Base-by-base conservation (phyloP, 306 rosid genomes). In the Rubus parviflorus region DNA sequence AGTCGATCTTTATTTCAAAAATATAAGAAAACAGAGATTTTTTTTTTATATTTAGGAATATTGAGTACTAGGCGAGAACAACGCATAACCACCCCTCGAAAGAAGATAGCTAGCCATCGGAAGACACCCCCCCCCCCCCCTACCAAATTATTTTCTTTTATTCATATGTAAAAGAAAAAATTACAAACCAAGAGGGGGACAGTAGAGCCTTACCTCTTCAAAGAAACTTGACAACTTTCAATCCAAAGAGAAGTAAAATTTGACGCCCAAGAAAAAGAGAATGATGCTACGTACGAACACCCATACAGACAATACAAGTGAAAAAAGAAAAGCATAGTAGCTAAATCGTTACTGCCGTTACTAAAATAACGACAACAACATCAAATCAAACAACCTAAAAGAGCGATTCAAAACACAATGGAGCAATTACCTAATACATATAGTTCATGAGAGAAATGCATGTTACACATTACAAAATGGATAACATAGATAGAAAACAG, bases 101-200 rank as follows among this genome's bases (percentile, higher is more conserved):
- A 25, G 30, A 8, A 5, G 19, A 22, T 35, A 15, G 9, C 64
- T 58, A 22, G 37, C 19, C 37, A 10, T 57, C 20, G 35, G 17
- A 9, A 23, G 40, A 5, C 9, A 10, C 17, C 7, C 6, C 17
- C 1, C 35, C 35, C 1, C 35, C 35, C 35, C 23, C 11, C 37
- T 3, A 16, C 40, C 65, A 7, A 58, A 1, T 30, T 30, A 30
- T 30, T 30, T 30, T 30, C 35, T 60, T 13, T 60, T 30, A 60
- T 60, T 60, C 19, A 12, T 60, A 12, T 23, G 8, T 10, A 60
- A 11, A 8, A 60, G 7, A 60, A 25, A 30, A 30, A 30, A 30
- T 23, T 60, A 23, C 65, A 60, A 60, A 60, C 19, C 40, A 60
- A 60, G 65, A 60, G 66, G 19, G 19, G 66, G 66, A 60, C 66